Evolutionary conservation across 768 basidiomycete species (phyloP), one percentile per base, ranked within the genome.

Genomic region (Coprinellus aureogranulatus): DNA sequence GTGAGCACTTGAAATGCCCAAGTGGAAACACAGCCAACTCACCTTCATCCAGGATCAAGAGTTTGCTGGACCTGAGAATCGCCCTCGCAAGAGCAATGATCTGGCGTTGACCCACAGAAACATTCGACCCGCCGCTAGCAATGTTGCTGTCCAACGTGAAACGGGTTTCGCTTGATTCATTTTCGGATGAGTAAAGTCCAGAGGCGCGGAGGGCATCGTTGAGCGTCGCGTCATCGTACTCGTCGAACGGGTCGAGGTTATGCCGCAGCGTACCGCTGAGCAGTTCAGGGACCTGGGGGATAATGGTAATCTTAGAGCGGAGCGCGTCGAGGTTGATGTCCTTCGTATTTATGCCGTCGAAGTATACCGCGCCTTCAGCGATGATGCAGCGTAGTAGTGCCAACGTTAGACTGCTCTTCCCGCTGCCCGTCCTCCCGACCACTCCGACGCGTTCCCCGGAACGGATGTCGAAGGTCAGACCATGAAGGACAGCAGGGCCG

Each of bases 21-120:
- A n/a, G 41, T 18, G 18, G 9, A 39, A 9, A 9, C 18, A 39
- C 18, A 39, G 18, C 18, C 16, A 5, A 31, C 61, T 70, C 71
- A 64, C 83, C 84, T 70, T 85, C 84, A 65, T 83, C 85, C 31
- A 86, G 69, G 22, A 86, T 80, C 47, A 86, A 75, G 31, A 86
- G 70, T 28, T 80, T 76, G 67, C 81, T 84, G 34, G 77, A 73
- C 16, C 82, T 72, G 8, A 86, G 71, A 53, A 86, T 75, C 6
- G 85, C 85, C 27, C 85, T 74, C 4, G 85, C 59, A 55, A 87
- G 73, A 14, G 85, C 84, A 47, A 87, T 77, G 47, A 87, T 77
- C 62, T 92, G 89, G 10, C 88, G 70, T 64, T 90, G 88, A 25
- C 89, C 89, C 46, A 87, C 83, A 4, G 85, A 87, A 61, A 90